Base-by-base conservation (phyloP, 2,329 filamentous ascomycete genomes). In the Metarhizium robertsii region DNA sequence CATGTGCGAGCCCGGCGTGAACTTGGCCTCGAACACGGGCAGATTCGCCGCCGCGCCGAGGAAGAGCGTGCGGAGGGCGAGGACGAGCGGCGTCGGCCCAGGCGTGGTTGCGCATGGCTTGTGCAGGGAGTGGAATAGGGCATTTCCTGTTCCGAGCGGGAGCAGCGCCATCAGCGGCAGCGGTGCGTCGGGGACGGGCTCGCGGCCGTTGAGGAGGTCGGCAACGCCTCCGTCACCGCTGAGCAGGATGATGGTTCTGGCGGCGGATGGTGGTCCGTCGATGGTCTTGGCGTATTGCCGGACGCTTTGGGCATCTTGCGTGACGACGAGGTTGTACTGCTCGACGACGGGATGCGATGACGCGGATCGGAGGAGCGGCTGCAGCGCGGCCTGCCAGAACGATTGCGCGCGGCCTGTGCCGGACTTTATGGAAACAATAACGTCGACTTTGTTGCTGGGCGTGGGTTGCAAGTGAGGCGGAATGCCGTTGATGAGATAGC, bases 191-290 rank as follows among this genome's bases (percentile, higher is more conserved):
- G 54, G 43, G 1, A 57, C 53, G 0, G 61, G 60, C 30, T 65
- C 61, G 11, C 69, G 65, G 30, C 68, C 81, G 65, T 96, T 95
- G 57, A 96, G 75, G 1, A 94, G 75, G 62, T 97, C 92, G 18
- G 91, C 80, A 2, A 95, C 70, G 6, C 91, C 92, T 14, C 92
- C 92, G 68, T 97, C 92, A 6, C 92, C 92, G 51, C 88, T 92
- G 5, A 96, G 77, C 13, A 97, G 78, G 34, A 96, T 71, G 30
- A 96, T 77, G 0, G 85, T 84, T 53, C 58, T 55, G n/a, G 56
- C 55, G n/a, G 67, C 14, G 1, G 38, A n/a, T 2, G 45, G 18
- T 2, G 46, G 18, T 8, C 51, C 61, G 5, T 71, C 60, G 1
- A 76, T 61, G 2, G 61, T 49, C 2, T 60, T 62, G 0, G 86